Evolutionary conservation across 2,329 filamentous ascomycete species (phyloP), one percentile per base, ranked within the genome.

Genomic region (Sporothrix variecibatus): DNA sequence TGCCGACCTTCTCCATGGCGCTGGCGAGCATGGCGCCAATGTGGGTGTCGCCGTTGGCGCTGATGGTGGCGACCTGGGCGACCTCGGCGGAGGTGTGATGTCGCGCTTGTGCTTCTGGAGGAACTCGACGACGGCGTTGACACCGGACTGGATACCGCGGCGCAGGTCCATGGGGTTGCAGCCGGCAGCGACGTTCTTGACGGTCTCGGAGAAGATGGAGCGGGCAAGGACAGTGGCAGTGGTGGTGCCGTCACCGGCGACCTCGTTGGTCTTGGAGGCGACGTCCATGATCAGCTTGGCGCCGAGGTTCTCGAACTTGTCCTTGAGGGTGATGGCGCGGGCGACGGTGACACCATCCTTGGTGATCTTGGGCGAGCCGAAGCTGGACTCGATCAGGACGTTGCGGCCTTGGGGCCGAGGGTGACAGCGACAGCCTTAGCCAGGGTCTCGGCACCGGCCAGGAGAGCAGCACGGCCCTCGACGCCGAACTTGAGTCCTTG

Each of bases 161-260:
- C 96, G 92, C 81, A 99, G 90, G 82, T 99, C 96, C 96, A 99
- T 98, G 78, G 96, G 96, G 88, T 99, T 99, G 92, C 96, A 99
- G 82, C 96, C 96, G 77, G 96, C 96, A 78, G 96, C 96, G 78
- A 99, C 96, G 84, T 99, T 99, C 92, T 99, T 99, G 83, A 98
- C 96, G 73, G 95, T 98, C 90, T 99, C 96, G 85, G 96, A 97
- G 90, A 99, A 99, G 86, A 99, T 99, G 83, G 95, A 93, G 80
- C 94, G 94, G 80, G 94, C 96, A 79, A 99, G 94, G 79, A 98
- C 96, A 77, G 96, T 99, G 78, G 96, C 96, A 78, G 95, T 97
- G 78, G 96, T 99, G 80, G 96, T 99, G 86, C 96, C 96, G 84
- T 99, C 96, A 92, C 96, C 96, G 79, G 96, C 96, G 79, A 94